Evolutionary conservation across 169 alveolate species (phyloP), one percentile per base, ranked within the genome.

Genomic region (Condylostoma magnum): DNA sequence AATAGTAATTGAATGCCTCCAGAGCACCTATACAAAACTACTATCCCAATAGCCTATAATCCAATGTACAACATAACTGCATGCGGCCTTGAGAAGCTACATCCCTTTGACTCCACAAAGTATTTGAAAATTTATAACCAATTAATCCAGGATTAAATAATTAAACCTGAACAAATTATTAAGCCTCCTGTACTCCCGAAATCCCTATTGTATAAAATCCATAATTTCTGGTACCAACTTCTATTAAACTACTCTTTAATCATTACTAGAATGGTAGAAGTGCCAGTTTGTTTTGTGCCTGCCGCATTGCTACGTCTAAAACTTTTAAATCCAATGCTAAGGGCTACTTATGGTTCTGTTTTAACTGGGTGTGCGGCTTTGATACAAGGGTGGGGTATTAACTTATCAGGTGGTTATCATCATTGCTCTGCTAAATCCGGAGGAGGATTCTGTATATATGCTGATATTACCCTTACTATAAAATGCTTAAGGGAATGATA

Each of bases 381-480:
- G n/a, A 34, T 77, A 25, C 54, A 67, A 44, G 86, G 86, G 28
- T 84, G 86, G 85, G 88, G 87, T 4, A 79, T 88, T 46, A 88
- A 88, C 67, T 57, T 88, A 27, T 54, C 83, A 38, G 94, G 94
- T 18, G 94, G 94, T 3, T 84, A 81, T 68, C 90, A 86, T 68
- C 90, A 87, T 44, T 85, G 83, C 12, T 38, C 79, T 5, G 3
- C 72, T 18, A 53, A 51, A 44, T 0, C 27, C 12, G 51, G 77
- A 15, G 94, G 94, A 31, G 93, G 94, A 8, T 88, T 88, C 73
- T 88, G 94, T 57, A 76, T 88, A 12, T 88, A 75, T 46, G 92
- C 94, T 4, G 94, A 88, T 51, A 88, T 88, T 36, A 78, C 89
- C 5, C 53, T 88, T 8, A 69, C 81, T 15, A 78, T 81, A 8